A percentile compares a stretch with the other conserved stretches of the same genome.
Conservation (phyloP, 148 eudicot genomes). For the Talinum fruticosum region DNA sequence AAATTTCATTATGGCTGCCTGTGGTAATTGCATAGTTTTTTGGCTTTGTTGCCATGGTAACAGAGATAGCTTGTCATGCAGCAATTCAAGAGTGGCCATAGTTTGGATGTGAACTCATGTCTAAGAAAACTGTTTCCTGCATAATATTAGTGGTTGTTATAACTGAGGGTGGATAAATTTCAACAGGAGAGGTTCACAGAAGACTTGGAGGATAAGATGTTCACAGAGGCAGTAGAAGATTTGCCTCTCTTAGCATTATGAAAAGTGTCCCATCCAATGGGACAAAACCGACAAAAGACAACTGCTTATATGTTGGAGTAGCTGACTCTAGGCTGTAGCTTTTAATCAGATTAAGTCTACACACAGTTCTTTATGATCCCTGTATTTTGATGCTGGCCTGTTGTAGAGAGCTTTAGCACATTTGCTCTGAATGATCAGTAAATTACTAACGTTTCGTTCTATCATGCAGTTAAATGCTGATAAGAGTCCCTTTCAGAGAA, state of each 20-base stretch:
- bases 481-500: conserved; percentile 94
- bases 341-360: background rate
- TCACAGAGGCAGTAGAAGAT: background rate
- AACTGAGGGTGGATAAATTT: background rate
- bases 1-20: background rate
- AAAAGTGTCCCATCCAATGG: background rate
- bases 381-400: background rate
- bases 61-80: background rate
- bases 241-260: background rate
- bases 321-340: background rate
- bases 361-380: background rate
- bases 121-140: background rate
- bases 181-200: background rate
- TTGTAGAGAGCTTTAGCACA: background rate
- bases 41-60: background rate
- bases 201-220: background rate
- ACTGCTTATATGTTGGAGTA: background rate
- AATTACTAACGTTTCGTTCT: conserved; percentile 17
- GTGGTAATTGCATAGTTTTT: background rate
- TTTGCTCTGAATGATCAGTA: conserved; percentile 6
- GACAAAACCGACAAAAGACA: background rate
- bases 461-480: conserved; percentile 87
- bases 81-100: background rate
- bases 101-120: background rate
- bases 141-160: background rate